A percentile compares a stretch with the other conserved stretches of the same genome.
These are phyloP conservation scores for Aspergillus fumigatus DNA, from an alignment of 2,329 filamentous ascomycete species.

Conservation along the genomic window DNA sequence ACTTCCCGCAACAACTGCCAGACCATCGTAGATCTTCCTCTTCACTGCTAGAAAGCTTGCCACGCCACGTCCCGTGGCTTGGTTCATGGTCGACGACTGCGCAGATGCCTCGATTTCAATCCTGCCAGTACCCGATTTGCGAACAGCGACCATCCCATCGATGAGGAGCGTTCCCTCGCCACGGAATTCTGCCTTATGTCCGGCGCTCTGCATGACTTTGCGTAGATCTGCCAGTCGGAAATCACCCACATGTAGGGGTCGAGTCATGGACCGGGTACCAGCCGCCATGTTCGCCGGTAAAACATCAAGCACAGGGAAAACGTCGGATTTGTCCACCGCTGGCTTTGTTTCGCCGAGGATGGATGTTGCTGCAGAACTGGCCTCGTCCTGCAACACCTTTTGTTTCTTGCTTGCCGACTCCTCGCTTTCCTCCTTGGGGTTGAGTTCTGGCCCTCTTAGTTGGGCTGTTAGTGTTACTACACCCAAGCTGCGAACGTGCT, in stretches of 20 bases:
- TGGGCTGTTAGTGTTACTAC: slow-evolving; percentile 88
- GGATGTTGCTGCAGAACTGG: slow-evolving; percentile 25
- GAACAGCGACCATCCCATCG: slow-evolving; percentile 80
- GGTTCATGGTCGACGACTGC: slow-evolving; percentile 43
- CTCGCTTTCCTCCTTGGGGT: slow-evolving; percentile 33
- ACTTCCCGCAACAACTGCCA: slow-evolving; percentile 81
- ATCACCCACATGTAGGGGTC: slow-evolving; percentile 92
- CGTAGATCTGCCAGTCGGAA: slow-evolving; percentile 82
- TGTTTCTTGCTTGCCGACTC: slow-evolving; percentile 48
- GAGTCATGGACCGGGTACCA: slow-evolving; percentile 69
- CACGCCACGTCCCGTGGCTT: slow-evolving; percentile 47
- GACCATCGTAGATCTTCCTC: slow-evolving; percentile 84
- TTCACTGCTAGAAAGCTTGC: slow-evolving; percentile 82
- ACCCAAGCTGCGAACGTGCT: slow-evolving; percentile 81
- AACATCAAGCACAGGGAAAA: slow-evolving; percentile 54
- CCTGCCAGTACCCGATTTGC: slow-evolving; percentile 79
- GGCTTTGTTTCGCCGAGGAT: slow-evolving; percentile 18
- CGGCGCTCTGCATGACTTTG: slow-evolving; percentile 72
- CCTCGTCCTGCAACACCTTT: slow-evolving; percentile 47
- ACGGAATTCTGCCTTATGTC: slow-evolving; percentile 85
- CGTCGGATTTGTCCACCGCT: slow-evolving; percentile 28
- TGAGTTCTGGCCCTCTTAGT: slow-evolving; percentile 49
- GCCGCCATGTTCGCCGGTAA: slow-evolving; percentile 60
- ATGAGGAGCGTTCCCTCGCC: slow-evolving; percentile 90
- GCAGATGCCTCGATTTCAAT: slow-evolving; percentile 83